phyloP scores from a whole-genome alignment of 495 filamentous ascomycete species.

The Penicillium paradoxum region DNA sequence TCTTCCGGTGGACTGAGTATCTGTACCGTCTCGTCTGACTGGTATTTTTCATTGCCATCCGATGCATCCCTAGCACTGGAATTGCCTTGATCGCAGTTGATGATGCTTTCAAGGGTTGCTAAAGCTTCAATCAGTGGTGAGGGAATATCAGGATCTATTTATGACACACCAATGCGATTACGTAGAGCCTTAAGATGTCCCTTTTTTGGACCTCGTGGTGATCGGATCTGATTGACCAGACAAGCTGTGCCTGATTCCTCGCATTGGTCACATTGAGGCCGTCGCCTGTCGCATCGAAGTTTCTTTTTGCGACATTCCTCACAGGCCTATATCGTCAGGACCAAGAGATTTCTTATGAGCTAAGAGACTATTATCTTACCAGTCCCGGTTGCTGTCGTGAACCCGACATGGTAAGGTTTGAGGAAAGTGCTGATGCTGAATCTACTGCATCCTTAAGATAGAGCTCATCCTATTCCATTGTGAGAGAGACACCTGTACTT shows the following conservation, averaged over 20 bases:
- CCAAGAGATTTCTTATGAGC: neutral
- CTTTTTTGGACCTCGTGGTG: constrained; percentile 15
- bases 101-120: constrained; percentile 9
- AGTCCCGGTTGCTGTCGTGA: constrained; percentile 11
- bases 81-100: neutral
- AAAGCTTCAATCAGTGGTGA: neutral
- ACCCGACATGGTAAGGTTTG: neutral
- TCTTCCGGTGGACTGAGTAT: neutral
- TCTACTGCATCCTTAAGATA: neutral
- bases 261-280: constrained; percentile 13
- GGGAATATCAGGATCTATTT: neutral
- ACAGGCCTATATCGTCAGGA: constrained; percentile 7
- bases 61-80: neutral
- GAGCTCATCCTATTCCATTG: no score
- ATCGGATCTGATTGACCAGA: constrained; percentile 8
- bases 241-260: constrained; percentile 11
- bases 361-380: neutral
- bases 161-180: constrained; percentile 11
- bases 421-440: neutral
- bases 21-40: neutral
- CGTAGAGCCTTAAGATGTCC: constrained; percentile 14
- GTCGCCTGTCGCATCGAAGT: constrained; percentile 14
- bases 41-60: neutral
- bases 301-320: constrained; percentile 19
- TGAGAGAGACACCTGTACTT: neutral